Evolutionary conservation across 805 yeast species (phyloP).

Genomic region (Zygosaccharomyces bailii): DNA sequence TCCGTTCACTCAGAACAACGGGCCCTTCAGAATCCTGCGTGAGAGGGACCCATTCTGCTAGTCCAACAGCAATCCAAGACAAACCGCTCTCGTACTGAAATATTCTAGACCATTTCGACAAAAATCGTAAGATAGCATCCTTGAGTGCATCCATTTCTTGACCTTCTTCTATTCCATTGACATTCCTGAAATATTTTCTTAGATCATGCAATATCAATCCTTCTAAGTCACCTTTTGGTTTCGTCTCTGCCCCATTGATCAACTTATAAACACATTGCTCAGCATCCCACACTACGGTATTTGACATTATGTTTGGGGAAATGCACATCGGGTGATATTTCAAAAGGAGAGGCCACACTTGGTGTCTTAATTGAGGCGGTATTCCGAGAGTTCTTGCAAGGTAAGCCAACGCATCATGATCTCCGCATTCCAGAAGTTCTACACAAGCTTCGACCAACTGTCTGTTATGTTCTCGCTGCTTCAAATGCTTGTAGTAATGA

Average conservation of each 20-base stretch:
- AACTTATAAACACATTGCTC: conserved; percentile 14
- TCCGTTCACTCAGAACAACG: conserved; percentile 27
- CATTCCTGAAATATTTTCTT: conserved; percentile 48
- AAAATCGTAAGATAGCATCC: conserved; percentile 57
- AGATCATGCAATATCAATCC: conserved; percentile 54
- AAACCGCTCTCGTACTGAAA: conserved; percentile 78
- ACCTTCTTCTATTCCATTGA: conserved; percentile 5
- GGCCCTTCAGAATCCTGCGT: conserved; percentile 21
- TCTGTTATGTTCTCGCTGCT: conserved; percentile 29
- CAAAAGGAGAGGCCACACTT: conserved; percentile 80
- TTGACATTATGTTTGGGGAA: conserved; percentile 70
- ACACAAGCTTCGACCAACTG: conserved; percentile 47
- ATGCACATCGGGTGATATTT: conserved; percentile 82
- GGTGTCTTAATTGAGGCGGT: conserved; percentile 74
- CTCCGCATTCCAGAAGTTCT: conserved; percentile 52
- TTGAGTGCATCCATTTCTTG: conserved; percentile 53
- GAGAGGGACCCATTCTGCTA: conserved; percentile 88
- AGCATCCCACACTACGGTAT: conserved; percentile 33
- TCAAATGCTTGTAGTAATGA: conserved; percentile 30
- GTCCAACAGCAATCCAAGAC: conserved; percentile 82
- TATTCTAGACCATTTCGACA: conserved; percentile 73
- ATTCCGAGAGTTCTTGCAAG: conserved; percentile 80
- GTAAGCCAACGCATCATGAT: conserved; percentile 72
- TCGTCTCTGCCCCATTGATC: conserved; percentile 14
- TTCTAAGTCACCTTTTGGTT: conserved; percentile 23